Conservation (phyloP, 345 rosid species). For the Syzygium jambos region DNA sequence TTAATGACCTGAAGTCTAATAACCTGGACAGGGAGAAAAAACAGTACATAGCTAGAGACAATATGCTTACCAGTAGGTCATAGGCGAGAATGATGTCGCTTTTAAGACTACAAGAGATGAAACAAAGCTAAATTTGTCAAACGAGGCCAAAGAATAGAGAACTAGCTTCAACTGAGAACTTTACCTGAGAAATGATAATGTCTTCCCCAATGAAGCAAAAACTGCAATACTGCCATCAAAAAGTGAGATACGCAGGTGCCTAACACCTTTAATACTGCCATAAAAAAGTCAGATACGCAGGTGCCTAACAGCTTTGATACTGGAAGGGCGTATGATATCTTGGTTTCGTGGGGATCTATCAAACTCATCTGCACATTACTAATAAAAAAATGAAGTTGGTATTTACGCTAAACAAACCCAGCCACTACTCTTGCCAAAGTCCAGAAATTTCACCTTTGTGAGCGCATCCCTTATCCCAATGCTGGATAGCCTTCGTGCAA, state of each 20-base stretch:
- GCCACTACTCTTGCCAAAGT: neutral
- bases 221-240: constrained; percentile 38
- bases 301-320: constrained; percentile 46
- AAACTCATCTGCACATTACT: constrained; percentile 43
- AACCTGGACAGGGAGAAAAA: neutral
- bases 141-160: neutral
- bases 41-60: neutral
- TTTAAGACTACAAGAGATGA: constrained; percentile 39
- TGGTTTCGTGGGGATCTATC: constrained; percentile 44
- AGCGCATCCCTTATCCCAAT: constrained; percentile 46
- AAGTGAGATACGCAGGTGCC: constrained; percentile 67
- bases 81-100: constrained; percentile 61
- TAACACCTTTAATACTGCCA: too few species aligned
- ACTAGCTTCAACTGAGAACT: neutral
- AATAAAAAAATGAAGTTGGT: neutral
- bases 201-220: constrained; percentile 71
- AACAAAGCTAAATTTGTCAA: constrained; percentile 4
- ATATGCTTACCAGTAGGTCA: constrained; percentile 54
- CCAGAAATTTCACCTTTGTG: constrained; percentile 42
- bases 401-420: neutral
- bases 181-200: constrained; percentile 62
- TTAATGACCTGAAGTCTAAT: neutral
- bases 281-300: too few species aligned
- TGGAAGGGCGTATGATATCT: constrained; percentile 45
- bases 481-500: constrained; percentile 50